Evolutionary conservation across 768 basidiomycete species (phyloP).

Genomic region (Mrakia hoshinonis): DNA sequence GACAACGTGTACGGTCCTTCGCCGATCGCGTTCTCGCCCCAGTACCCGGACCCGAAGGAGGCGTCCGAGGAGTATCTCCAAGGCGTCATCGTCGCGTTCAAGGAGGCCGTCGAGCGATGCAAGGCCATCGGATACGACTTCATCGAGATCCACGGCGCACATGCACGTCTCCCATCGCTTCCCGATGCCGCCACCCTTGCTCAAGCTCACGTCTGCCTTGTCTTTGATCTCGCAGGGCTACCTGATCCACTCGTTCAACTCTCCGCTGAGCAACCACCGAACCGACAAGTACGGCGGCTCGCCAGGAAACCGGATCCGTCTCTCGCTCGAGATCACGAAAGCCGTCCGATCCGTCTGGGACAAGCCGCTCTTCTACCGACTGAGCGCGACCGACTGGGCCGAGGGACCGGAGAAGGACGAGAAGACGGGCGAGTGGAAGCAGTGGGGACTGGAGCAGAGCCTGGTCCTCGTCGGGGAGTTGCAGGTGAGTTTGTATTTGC

Average conservation of each 20-base stretch:
- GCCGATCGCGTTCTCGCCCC: slow-evolving; percentile 49
- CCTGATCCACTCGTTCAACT: slow-evolving; percentile 58
- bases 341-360: slow-evolving; percentile 53
- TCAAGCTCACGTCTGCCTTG: neutral
- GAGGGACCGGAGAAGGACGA: slow-evolving; percentile 52
- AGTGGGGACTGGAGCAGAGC: slow-evolving; percentile 74
- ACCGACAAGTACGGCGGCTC: slow-evolving; percentile 64
- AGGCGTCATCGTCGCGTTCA: slow-evolving; percentile 54
- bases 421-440: slow-evolving; percentile 51
- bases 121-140: slow-evolving; percentile 52
- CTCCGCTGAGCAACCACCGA: slow-evolving; percentile 67
- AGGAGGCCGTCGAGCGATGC: slow-evolving; percentile 46
- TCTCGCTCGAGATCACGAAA: slow-evolving; percentile 53
- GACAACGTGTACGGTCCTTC: slow-evolving; percentile 58
- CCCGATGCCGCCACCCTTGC: neutral
- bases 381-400: slow-evolving; percentile 62
- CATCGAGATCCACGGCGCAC: slow-evolving; percentile 39
- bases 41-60: slow-evolving; percentile 52
- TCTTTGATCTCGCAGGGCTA: slow-evolving; percentile 39
- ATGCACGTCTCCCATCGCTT: slow-evolving; percentile 21
- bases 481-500: slow-evolving; percentile 33
- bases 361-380: slow-evolving; percentile 64
- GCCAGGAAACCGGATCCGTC: slow-evolving; percentile 64
- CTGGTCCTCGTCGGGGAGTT: slow-evolving; percentile 52
- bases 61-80: slow-evolving; percentile 53